phyloP scores from a whole-genome alignment of 768 basidiomycete species.

The Cyathus striatus region DNA sequence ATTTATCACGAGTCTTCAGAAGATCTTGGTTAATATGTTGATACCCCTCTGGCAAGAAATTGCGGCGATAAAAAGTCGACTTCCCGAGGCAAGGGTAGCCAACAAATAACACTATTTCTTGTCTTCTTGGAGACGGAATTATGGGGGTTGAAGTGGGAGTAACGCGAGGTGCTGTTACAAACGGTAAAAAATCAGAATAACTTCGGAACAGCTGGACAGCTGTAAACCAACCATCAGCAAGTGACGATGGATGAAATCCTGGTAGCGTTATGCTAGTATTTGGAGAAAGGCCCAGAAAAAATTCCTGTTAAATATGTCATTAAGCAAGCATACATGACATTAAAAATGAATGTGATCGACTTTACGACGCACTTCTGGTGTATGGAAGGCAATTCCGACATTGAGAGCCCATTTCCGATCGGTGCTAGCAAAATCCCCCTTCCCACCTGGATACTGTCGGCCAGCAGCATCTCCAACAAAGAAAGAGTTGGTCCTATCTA shows the following conservation, averaged over 20 bases:
- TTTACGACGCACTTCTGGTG: conserved; percentile 77
- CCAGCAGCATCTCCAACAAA: conserved; percentile 93
- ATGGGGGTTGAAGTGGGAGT: conserved; percentile 48
- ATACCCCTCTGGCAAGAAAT: conserved; percentile 70
- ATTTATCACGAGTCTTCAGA: conserved; percentile 69
- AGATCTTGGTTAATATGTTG: conserved; percentile 85
- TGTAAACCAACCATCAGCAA: conserved; percentile 27
- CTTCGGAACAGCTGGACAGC: not conserved
- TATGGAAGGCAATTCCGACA: conserved; percentile 65
- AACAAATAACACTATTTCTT: conserved; percentile 46
- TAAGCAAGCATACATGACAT: not conserved
- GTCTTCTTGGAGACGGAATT: conserved; percentile 28
- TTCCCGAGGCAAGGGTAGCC: conserved; percentile 69
- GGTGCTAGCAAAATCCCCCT: conserved; percentile 70
- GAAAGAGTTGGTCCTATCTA: conserved; percentile 65
- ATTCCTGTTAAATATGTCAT: conserved; percentile 51
- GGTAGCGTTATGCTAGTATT: conserved; percentile 44
- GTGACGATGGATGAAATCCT: conserved; percentile 61
- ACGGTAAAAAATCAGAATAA: not conserved
- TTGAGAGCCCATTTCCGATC: conserved; percentile 88
- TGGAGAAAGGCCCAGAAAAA: conserved; percentile 55
- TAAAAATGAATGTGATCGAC: not conserved
- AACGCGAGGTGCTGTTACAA: conserved; percentile 38
- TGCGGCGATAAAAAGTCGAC: conserved; percentile 65
- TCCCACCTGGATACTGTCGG: conserved; percentile 37